phyloP scores from a whole-genome alignment of 345 rosid species.

The Abelmoschus esculentus region DNA sequence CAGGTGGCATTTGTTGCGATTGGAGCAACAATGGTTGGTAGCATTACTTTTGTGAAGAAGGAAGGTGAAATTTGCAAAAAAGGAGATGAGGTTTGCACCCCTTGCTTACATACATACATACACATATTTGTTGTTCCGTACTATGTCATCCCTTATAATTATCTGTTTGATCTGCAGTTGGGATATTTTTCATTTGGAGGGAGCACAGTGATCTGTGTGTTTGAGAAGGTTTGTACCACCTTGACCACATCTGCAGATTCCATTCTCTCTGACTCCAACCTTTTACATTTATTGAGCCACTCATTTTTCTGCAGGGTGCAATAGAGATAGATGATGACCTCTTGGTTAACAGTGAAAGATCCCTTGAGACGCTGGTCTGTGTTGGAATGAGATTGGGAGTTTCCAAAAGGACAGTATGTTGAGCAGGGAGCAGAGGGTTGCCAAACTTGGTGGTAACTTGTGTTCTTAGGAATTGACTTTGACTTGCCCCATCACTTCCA shows the following conservation, averaged over 20 bases:
- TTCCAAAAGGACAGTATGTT: slow-evolving; percentile 29
- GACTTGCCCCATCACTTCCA: not conserved
- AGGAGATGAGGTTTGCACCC: slow-evolving; percentile 71
- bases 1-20: slow-evolving; percentile 95
- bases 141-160: slow-evolving; percentile 7
- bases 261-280: too few species aligned
- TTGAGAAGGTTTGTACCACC: slow-evolving; percentile 68
- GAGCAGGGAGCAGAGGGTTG: not conserved
- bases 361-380: slow-evolving; percentile 66
- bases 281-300: not conserved
- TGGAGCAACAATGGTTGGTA: slow-evolving; percentile 97
- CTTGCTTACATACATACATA: not conserved
- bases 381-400: slow-evolving; percentile 81
- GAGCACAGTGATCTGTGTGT: slow-evolving; percentile 83
- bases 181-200: slow-evolving; percentile 95
- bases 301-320: slow-evolving; percentile 36
- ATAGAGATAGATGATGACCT: slow-evolving; percentile 70
- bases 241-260: not conserved
- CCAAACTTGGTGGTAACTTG: slow-evolving; percentile 23
- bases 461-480: slow-evolving; percentile 12
- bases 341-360: slow-evolving; percentile 43
- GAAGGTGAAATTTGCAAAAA: slow-evolving; percentile 59
- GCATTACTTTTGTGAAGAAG: slow-evolving; percentile 55
- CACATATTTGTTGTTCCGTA: not conserved
- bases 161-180: slow-evolving; percentile 36